Evolutionary conservation across 2,329 filamentous ascomycete genomes (phyloP), one percentile per base, ranked within the genome.

Genomic region (Teratosphaeria viscida): DNA sequence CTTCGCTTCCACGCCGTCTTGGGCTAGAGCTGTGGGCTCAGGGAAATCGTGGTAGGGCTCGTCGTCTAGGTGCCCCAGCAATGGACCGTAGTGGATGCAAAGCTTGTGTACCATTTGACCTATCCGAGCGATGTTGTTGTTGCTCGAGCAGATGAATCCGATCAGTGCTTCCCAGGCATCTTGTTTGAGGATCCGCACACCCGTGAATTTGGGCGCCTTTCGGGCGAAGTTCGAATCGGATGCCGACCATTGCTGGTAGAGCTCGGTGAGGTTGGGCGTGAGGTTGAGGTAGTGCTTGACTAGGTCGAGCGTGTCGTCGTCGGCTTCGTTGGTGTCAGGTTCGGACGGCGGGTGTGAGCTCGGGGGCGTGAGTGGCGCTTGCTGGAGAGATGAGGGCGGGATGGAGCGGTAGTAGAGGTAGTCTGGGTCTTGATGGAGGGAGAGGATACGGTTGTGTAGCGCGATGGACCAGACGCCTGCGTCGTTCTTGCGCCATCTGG

Each of bases 121-220:
- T 72, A 99, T 99, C 47, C 94, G 85, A 2, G 86, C 82, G 62
- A 99, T 99, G 72, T 99, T 96, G 76, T 99, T 99, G 76, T 99
- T 99, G 75, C 91, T 96, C 75, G 92, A 96, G 80, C 94, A 99
- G 64, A 99, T 99, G 74, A 99, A 99, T 59, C 88, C 87, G 27
- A 99, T 79, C 26, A 99, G 79, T 0, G 94, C 86, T 74, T 99
- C 94, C 94, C 95, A 99, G 0, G 92, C 86, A 77, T 96, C 92
- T 76, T 99, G 94, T 67, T 87, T 89, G 53, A 99, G 77, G 65
- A 99, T 96, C 26, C 94, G 86, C 59, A 99, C 88, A 12, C 95
- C 94, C 0, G 87, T 87, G 72, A 99, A 99, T 59, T 87, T 85
- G 0, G 89, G 87, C 0, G 94, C 92, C 66, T 89, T 90, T 70